Percentiles rank a stretch among this genome's conserved stretches.
These are phyloP conservation scores for Brettanomyces bruxellensis DNA, from an alignment of 805 yeast genomes.

Conservation along the genomic window DNA sequence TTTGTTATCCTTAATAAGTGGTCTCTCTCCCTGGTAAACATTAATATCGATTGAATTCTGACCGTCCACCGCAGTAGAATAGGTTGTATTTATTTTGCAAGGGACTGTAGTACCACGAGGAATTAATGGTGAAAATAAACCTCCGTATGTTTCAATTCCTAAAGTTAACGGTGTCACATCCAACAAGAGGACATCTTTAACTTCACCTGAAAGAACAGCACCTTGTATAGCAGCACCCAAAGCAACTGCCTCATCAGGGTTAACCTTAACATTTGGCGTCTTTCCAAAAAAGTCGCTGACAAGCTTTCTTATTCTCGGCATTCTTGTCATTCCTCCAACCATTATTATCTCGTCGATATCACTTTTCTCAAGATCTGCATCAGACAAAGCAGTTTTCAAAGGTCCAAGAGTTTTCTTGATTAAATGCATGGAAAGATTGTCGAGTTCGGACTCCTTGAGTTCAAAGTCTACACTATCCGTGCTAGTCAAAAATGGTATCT, in stretches of 20 bases:
- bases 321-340: constrained; percentile 89
- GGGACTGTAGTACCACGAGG: constrained; percentile 91
- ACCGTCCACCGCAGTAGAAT: constrained; percentile 92
- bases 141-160: constrained; percentile 96
- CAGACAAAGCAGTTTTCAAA: constrained; percentile 74
- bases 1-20: constrained; percentile 90
- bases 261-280: constrained; percentile 84
- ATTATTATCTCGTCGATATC: constrained; percentile 74
- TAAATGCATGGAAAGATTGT: constrained; percentile 42
- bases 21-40: constrained; percentile 97
- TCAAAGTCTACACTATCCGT: constrained; percentile 32
- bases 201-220: constrained; percentile 92
- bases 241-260: constrained; percentile 93
- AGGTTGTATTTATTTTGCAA: constrained; percentile 85
- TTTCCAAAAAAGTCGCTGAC: constrained; percentile 71
- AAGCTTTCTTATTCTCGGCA: constrained; percentile 79
- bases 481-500: constrained; percentile 70
- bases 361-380: constrained; percentile 58
- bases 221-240: constrained; percentile 98
- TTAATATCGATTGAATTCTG: constrained; percentile 92
- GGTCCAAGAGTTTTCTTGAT: constrained; percentile 68
- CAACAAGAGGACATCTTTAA: constrained; percentile 79
- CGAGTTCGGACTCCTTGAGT: constrained; percentile 43
- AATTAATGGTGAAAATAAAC: constrained; percentile 83
- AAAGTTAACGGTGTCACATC: constrained; percentile 85